A percentile compares a stretch with the other conserved stretches of the same genome.
phyloP scores from a whole-genome alignment of 164 flowering plant genomes.

The Magnolia kwangsiensis region DNA sequence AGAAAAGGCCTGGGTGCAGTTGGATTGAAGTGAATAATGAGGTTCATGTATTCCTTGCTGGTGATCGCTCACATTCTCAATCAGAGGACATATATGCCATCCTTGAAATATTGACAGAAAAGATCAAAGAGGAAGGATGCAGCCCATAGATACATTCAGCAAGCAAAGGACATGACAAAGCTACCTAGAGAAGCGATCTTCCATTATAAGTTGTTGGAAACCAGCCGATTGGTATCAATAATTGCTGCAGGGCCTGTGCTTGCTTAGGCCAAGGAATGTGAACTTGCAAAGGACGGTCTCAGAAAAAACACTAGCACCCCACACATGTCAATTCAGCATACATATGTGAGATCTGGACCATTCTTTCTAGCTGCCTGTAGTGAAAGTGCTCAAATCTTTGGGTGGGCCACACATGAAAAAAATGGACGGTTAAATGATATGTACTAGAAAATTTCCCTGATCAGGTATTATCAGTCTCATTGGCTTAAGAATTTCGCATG shows the following conservation, averaged over 20 bases:
- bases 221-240: neutral
- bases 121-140: constrained; percentile 20
- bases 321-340: neutral
- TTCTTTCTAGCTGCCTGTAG: neutral
- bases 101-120: constrained; percentile 23
- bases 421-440: no score
- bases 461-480: neutral
- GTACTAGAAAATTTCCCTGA: neutral
- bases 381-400: neutral
- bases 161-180: constrained; percentile 4
- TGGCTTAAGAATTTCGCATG: neutral
- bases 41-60: constrained; percentile 34
- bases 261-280: neutral
- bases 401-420: neutral
- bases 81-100: constrained; percentile 28
- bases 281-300: neutral
- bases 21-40: constrained; percentile 40
- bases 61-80: constrained; percentile 36
- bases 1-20: constrained; percentile 45
- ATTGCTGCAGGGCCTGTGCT: neutral
- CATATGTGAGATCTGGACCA: neutral
- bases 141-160: neutral
- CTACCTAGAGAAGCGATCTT: neutral
- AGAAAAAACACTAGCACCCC: neutral
- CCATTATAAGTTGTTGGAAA: neutral